Percentiles rank a stretch among this genome's conserved stretches.
phyloP scores from a whole-genome alignment of 2,329 filamentous ascomycete species.

The Colletotrichum endophyticum region DNA sequence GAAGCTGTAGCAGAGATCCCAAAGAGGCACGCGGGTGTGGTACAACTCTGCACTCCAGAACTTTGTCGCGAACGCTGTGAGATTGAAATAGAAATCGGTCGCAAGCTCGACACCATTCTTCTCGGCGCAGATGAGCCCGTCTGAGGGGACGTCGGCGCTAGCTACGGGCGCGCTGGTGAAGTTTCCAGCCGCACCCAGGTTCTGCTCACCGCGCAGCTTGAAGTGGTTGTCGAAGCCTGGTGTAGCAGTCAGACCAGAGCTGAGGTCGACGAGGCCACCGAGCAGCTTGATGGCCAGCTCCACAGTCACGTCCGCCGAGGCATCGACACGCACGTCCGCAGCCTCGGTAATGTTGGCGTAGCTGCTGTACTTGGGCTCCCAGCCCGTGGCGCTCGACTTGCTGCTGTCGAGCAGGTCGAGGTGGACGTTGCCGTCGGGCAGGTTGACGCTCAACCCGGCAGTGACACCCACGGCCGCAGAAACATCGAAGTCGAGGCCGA shows the following conservation, averaged over 20 bases:
- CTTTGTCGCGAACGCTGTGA: conserved; percentile 29
- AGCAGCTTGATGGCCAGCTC: conserved; percentile 41
- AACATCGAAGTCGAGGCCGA: conserved; percentile 41
- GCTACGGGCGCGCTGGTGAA: not conserved
- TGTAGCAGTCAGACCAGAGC: conserved; percentile 39
- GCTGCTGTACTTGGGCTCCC: conserved; percentile 39
- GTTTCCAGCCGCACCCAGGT: conserved; percentile 19
- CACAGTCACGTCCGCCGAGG: conserved; percentile 39
- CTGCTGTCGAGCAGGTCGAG: conserved; percentile 37
- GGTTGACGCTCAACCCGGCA: conserved; percentile 32
- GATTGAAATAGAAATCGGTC: conserved; percentile 30
- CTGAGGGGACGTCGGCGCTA: conserved; percentile 20
- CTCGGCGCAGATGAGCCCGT: conserved; percentile 24
- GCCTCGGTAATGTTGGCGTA: conserved; percentile 36
- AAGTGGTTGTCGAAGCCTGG: conserved; percentile 42
- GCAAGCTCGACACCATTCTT: conserved; percentile 25
- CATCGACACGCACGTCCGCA: conserved; percentile 34
- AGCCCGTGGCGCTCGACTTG: conserved; percentile 34
- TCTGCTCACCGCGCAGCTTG: conserved; percentile 29
- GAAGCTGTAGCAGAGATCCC: conserved; percentile 20
- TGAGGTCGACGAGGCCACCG: conserved; percentile 38
- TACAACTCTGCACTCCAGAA: conserved; percentile 28
- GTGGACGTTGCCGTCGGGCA: conserved; percentile 41
- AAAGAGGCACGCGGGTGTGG: conserved; percentile 16
- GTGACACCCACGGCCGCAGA: conserved; percentile 34